Evolutionary conservation across 345 rosid species (phyloP), one percentile per base, ranked within the genome.

Genomic region (Eucalyptus pauciflora): DNA sequence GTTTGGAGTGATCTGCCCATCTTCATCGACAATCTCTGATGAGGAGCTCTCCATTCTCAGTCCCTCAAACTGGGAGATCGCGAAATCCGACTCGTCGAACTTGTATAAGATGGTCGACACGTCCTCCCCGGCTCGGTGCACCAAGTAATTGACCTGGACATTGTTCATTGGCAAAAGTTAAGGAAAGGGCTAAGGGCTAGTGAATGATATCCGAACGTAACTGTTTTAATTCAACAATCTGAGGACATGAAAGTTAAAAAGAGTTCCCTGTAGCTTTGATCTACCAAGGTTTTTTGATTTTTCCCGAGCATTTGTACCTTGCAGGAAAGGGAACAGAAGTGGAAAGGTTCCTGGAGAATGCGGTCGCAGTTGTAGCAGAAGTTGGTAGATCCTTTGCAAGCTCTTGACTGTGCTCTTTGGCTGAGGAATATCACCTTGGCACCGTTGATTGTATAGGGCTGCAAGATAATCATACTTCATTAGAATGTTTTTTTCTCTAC

Each of bases 281-380:
- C 83, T 48, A 37, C 46, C 48, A 76, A 41, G 15, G 22, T 20
- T 15, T 20, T 41, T 76, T 0, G 1, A 18, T 13, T 20, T 6
- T 41, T 20, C 85, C 45, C 12, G 27, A 76, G 48, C 27, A 41
- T 7, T 76, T 81, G 52, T 89, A 96, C 99, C 99, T 97, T 97
- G 99, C 99, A 97, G 5, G 97, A 95, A 89, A 97, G 98, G 76
- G 99, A 97, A 56, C 99, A 97, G 93, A 96, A 97, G 89, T 92
- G 94, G 94, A 96, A 97, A 13, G 98, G 97, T 64, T 97, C 98
- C 90, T 96, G 99, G 50, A 97, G 98, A 89, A 97, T 96, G 92
- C 99, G 93, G 93, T 96, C 98, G 92, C 99, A 97, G 92, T 96
- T 95, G 95, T 94, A 92, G 96, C 99, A 97, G 89, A 94, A 90